phyloP scores from a whole-genome alignment of 352 stramenopile species.

The Phytophthora sp. region DNA sequence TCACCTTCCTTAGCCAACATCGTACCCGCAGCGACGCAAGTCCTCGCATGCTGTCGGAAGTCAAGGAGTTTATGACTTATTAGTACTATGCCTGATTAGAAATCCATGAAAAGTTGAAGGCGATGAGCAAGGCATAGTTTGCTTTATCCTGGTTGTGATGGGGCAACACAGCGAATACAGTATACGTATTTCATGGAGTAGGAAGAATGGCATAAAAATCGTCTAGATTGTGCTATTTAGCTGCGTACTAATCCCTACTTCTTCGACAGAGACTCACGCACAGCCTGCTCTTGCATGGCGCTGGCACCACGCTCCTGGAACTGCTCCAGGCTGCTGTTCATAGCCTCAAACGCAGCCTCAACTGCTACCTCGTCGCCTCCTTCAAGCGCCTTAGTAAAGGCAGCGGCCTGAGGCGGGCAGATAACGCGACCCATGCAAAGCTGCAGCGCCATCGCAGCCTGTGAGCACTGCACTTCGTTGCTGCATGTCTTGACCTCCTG shows the following conservation, averaged over 20 bases:
- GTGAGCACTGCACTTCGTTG: conserved; percentile 81
- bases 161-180: too few species aligned
- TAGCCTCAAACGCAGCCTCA: conserved; percentile 74
- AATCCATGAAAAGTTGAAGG: too few species aligned
- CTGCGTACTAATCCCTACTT: conserved; percentile 31
- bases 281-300: conserved; percentile 78
- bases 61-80: too few species aligned
- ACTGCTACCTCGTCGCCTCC: conserved; percentile 65
- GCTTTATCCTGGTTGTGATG: too few species aligned
- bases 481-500: conserved; percentile 77
- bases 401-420: conserved; percentile 65
- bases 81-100: too few species aligned
- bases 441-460: conserved; percentile 87
- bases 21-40: too few species aligned
- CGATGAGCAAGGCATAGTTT: too few species aligned
- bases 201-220: conserved; percentile 32
- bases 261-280: conserved; percentile 66
- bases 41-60: too few species aligned
- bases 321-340: conserved; percentile 76
- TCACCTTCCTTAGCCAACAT: too few species aligned
- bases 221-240: conserved; percentile 40
- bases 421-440: conserved; percentile 91
- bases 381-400: conserved; percentile 78
- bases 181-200: too few species aligned
- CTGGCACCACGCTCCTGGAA: conserved; percentile 83